A percentile compares a stretch with the other conserved stretches of the same genome.
These are phyloP conservation scores for Novymonas esmeraldas DNA, from an alignment of 208 protist genomes.

Conservation along the genomic window DNA sequence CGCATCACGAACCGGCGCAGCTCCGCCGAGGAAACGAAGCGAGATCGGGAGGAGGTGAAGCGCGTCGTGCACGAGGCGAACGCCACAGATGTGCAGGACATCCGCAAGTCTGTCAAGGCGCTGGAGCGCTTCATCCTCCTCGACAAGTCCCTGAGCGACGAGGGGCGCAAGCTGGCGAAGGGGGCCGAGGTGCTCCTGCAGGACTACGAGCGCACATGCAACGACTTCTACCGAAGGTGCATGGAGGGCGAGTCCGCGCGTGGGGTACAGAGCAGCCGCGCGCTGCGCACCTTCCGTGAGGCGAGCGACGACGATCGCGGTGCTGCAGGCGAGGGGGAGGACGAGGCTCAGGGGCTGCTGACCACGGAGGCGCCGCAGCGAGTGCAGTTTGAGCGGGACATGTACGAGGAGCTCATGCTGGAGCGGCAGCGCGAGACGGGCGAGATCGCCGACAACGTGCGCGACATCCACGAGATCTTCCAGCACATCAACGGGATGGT, in stretches of 20 bases:
- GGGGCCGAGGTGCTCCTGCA: constrained; percentile 69
- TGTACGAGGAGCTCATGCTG: constrained; percentile 87
- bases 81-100: constrained; percentile 62
- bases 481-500: constrained; percentile 86
- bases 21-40: constrained; percentile 61
- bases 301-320: constrained; percentile 42
- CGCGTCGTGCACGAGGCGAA: constrained; percentile 58
- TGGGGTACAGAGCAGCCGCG: constrained; percentile 26
- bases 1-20: constrained; percentile 82
- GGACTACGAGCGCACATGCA: constrained; percentile 76
- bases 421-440: constrained; percentile 76
- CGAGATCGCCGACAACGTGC: constrained; percentile 86
- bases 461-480: constrained; percentile 89
- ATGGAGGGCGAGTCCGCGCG: constrained; percentile 70
- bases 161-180: constrained; percentile 76
- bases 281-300: constrained; percentile 15
- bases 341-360: constrained; percentile 18
- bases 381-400: constrained; percentile 67
- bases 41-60: constrained; percentile 78
- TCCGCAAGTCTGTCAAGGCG: constrained; percentile 70
- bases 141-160: constrained; percentile 56
- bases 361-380: constrained; percentile 39
- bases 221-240: constrained; percentile 86
- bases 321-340: constrained; percentile 30
- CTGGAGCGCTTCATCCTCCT: constrained; percentile 80